These are phyloP conservation scores for Scenedesmus sp. DNA, from an alignment of 163 green algal genomes.

Conservation along the genomic window DNA sequence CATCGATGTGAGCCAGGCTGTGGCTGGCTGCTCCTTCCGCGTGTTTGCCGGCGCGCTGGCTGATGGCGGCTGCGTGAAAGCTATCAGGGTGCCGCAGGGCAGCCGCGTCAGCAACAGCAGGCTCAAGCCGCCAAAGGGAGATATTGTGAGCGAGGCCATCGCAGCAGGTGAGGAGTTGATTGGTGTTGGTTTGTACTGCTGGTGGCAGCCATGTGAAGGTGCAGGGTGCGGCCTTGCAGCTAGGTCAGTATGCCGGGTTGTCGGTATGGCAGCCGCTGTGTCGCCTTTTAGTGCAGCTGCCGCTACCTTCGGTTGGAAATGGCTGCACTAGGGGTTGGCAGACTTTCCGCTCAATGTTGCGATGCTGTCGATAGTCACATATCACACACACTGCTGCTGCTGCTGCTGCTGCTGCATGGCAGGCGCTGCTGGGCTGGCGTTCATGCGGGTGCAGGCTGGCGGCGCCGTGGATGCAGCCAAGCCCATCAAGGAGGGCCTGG, in stretches of 20 bases:
- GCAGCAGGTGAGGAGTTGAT: slow-evolving; percentile 45
- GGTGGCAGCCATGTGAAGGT: neutral
- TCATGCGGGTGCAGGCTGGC: slow-evolving; percentile 81
- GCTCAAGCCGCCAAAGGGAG: slow-evolving; percentile 95
- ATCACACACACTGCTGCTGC: no score
- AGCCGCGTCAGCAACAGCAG: slow-evolving; percentile 90
- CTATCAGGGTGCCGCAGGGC: slow-evolving; percentile 85
- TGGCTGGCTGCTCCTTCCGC: slow-evolving; percentile 84
- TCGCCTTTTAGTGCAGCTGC: neutral
- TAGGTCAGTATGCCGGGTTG: neutral
- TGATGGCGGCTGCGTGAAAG: slow-evolving; percentile 89
- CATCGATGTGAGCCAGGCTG: slow-evolving; percentile 68
- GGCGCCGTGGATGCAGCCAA: slow-evolving; percentile 80
- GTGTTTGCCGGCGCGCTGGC: slow-evolving; percentile 85
- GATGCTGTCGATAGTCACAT: no score
- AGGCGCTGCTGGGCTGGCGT: slow-evolving; percentile 88
- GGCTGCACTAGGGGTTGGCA: neutral
- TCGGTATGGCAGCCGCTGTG: neutral
- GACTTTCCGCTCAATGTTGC: neutral
- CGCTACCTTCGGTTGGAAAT: neutral
- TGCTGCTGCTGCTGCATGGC: neutral
- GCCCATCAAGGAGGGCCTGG: slow-evolving; percentile 85
- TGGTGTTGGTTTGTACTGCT: neutral
- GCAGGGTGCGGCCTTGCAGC: no score
- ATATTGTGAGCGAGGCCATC: slow-evolving; percentile 86